A percentile compares a stretch with the other conserved stretches of the same genome.
These are phyloP conservation scores for Cladosporium velox DNA, from an alignment of 2,329 filamentous ascomycete species.

Conservation along the genomic window DNA sequence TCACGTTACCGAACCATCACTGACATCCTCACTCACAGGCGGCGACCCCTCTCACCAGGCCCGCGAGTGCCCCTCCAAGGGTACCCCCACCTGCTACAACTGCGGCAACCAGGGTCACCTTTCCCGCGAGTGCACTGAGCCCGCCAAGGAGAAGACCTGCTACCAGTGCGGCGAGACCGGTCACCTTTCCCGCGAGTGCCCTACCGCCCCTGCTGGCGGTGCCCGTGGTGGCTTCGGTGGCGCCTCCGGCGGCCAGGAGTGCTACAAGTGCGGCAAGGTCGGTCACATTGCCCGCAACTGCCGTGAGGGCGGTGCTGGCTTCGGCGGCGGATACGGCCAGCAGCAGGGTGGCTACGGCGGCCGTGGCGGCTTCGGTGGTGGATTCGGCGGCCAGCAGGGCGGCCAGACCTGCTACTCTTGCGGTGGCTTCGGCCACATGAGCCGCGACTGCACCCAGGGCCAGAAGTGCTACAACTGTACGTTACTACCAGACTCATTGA, in stretches of 20 bases:
- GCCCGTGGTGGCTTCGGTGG: slow-evolving; percentile 46
- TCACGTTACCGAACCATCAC: background rate
- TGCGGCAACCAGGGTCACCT: slow-evolving; percentile 53
- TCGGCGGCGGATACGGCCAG: slow-evolving; percentile 50
- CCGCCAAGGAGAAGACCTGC: slow-evolving; percentile 79
- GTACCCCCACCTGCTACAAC: slow-evolving; percentile 46
- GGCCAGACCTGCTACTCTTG: slow-evolving; percentile 97
- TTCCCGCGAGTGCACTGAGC: slow-evolving; percentile 84
- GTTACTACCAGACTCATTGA: slow-evolving; percentile 31
- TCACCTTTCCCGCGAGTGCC: slow-evolving; percentile 89
- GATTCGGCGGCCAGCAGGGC: slow-evolving; percentile 44
- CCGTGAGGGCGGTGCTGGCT: slow-evolving; percentile 62
- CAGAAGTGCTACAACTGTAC: slow-evolving; percentile 99
- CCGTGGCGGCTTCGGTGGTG: slow-evolving; percentile 52
- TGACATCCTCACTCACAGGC: slow-evolving; percentile 37
- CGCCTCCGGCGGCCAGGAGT: slow-evolving; percentile 52
- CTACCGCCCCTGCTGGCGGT: slow-evolving; percentile 47
- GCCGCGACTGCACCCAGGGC: slow-evolving; percentile 96
- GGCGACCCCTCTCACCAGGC: slow-evolving; percentile 53
- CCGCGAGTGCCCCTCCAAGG: slow-evolving; percentile 54
- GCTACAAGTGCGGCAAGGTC: slow-evolving; percentile 95
- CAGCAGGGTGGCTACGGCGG: slow-evolving; percentile 46
- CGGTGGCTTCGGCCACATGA: slow-evolving; percentile 86
- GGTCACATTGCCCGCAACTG: slow-evolving; percentile 96
- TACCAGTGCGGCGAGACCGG: slow-evolving; percentile 77